Percentiles rank a stretch among this genome's conserved stretches.
Conservation (phyloP, 257 asterid genomes). For the Voacanga thouarsii region DNA sequence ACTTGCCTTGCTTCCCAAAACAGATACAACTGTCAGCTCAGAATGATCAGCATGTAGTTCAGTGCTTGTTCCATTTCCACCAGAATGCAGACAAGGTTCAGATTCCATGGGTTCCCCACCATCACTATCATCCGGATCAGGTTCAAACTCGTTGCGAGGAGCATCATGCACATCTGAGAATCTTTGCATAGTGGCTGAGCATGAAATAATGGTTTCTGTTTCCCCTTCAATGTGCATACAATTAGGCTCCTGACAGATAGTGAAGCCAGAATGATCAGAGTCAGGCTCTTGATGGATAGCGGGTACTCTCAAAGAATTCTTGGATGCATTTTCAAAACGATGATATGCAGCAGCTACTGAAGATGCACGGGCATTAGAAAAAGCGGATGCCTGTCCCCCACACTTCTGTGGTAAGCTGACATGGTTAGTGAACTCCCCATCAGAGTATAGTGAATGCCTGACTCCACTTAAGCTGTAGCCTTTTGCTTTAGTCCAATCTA, state of each 20-base stretch:
- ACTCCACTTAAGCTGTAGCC: conserved; percentile 60
- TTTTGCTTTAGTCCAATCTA: conserved; percentile 87
- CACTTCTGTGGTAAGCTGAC: conserved; percentile 50
- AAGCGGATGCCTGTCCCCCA: conserved; percentile 56
- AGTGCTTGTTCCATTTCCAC: background rate
- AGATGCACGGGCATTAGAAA: conserved; percentile 66
- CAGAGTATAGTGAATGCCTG: conserved; percentile 32
- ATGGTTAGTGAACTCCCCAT: conserved; percentile 39
- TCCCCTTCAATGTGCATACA: background rate
- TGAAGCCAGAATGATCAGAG: conserved; percentile 13
- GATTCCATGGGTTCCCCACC: conserved; percentile 29
- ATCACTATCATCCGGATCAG: conserved; percentile 35
- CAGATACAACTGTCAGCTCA: conserved; percentile 10
- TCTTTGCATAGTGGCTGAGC: conserved; percentile 30
- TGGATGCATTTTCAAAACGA: conserved; percentile 49
- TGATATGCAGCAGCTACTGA: conserved; percentile 79
- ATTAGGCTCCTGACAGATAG: conserved; percentile 19
- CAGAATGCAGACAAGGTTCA: conserved; percentile 25
- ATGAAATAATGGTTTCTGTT: conserved; percentile 13
- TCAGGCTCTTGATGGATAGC: conserved; percentile 36
- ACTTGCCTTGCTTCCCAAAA: conserved; percentile 18
- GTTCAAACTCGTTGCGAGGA: conserved; percentile 20
- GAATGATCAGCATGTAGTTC: conserved; percentile 26
- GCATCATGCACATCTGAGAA: conserved; percentile 13
- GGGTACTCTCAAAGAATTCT: conserved; percentile 24